Evolutionary conservation across 106 monocot genomes (phyloP), one percentile per base, ranked within the genome.

Genomic region (Xerophyta viscosa): DNA sequence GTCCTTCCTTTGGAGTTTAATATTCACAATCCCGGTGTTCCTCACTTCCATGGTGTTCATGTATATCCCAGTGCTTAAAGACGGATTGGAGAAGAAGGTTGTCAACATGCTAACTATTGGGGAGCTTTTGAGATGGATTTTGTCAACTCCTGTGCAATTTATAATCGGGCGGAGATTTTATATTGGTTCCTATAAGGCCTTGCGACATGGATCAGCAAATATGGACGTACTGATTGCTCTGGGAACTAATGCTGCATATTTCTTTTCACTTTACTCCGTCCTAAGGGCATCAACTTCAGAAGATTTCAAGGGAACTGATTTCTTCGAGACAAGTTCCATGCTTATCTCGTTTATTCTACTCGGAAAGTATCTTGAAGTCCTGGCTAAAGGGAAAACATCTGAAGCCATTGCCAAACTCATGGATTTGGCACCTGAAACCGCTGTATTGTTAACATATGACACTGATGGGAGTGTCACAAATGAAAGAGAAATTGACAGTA

Each of bases 271-370:
- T 19, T 85, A 81, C 55, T 91, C 83, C 0, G 66, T 81, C 20
- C 46, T 91, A 37, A 77, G 85, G 66, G 85, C 91, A 39, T 68
- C 85, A 62, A 69, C 57, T 28, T 78, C 81, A 52, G 9, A 51
- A 41, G 20, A 78, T 59, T 76, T 66, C n/a, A 52, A 42, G 66
- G 74, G 54, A 63, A 85, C 64, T 13, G 91, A 85, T 62, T 91
- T 91, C 59, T 91, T 91, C 36, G 91, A 91, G 69, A 91, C 91
- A 0, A 91, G 91, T 60, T 77, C 91, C 14, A 91, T 85, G 81
- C 75, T 91, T 18, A 91, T 81, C 49, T 91, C 91, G 9, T 91
- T 85, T 54, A 91, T 91, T 58, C 69, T 91, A 41, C 71, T 91
- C 28, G 91, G 91, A 6, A 91, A 91, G 46, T 91, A 84, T 74